Evolutionary conservation across 352 stramenopile genomes (phyloP), one percentile per base, ranked within the genome.

Genomic region (Globisporangium nunn): DNA sequence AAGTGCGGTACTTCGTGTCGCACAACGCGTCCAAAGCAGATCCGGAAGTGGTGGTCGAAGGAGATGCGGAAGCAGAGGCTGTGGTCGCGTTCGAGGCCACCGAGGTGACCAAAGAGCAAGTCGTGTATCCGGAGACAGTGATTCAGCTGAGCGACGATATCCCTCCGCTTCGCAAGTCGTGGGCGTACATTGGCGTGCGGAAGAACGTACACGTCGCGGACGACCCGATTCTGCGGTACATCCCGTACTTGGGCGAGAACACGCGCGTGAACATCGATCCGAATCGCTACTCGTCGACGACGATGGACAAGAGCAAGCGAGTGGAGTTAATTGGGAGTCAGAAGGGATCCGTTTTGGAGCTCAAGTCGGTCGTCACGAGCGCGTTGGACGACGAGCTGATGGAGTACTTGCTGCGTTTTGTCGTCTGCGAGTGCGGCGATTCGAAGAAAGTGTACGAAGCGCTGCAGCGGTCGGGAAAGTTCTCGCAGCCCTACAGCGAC

Each of bases 211-310:
- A 74, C 44, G 77, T 87, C 1, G 82, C 92, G 12, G 88, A 96
- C 64, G 82, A 96, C 52, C 72, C 79, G 4, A 75, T 93, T 37
- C 66, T 98, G 52, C 75, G 82, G 12, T 92, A 94, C 55, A 74
- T 96, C 8, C 91, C 91, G 3, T 96, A 96, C 62, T 79, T 97
- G 60, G 88, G 88, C 17, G 88, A 97, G 17, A 68, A 78, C 28
- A 63, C 68, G 4, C 63, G 57, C 3, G 56, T 90, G 55, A 64
- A 71, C 6, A 78, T 90, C 49, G 75, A 88, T 45, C 82, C 78
- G 23, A 72, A 84, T 39, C 67, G 75, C 0, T 90, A 90, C 41
- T 61, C 67, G 0, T 69, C 64, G 31, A 90, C 80, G 7, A 88
- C 75, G 4, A 78, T 90, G 33, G 72, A 76, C 59, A 82, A 87